phyloP scores from a whole-genome alignment of 371 early-diverging fungal genomes.

The Gilbertella persicaria region DNA sequence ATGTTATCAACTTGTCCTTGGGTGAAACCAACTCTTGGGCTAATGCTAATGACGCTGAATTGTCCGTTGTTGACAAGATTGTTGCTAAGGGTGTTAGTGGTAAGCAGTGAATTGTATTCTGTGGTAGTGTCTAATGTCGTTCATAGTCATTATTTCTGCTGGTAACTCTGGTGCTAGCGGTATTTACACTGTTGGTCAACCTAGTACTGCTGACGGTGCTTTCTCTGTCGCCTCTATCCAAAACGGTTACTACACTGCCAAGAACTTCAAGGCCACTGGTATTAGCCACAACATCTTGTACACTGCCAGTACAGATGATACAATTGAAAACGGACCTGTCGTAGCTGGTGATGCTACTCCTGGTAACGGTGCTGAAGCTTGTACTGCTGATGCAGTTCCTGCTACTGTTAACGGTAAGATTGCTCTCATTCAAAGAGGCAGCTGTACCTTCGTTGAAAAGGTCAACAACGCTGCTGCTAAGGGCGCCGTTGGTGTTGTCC shows the following conservation, averaged over 20 bases:
- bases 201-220: slow-evolving; percentile 51
- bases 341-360: slow-evolving; percentile 16
- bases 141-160: slow-evolving; percentile 54
- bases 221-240: slow-evolving; percentile 67
- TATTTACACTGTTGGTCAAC: slow-evolving; percentile 45
- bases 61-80: slow-evolving; percentile 28
- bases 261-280: slow-evolving; percentile 22
- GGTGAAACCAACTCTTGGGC: slow-evolving; percentile 64
- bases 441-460: slow-evolving; percentile 56
- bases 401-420: slow-evolving; percentile 43
- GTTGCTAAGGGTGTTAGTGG: slow-evolving; percentile 28
- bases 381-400: slow-evolving; percentile 18
- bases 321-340: slow-evolving; percentile 2
- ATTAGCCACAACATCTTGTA: slow-evolving; percentile 12
- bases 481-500: slow-evolving; percentile 56
- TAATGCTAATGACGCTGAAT: slow-evolving; percentile 30
- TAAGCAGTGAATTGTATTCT: background rate
- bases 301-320: slow-evolving; percentile 6
- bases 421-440: slow-evolving; percentile 54
- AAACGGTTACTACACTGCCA: slow-evolving; percentile 22
- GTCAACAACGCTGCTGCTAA: slow-evolving; percentile 38
- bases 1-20: slow-evolving; percentile 69
- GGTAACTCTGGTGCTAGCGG: slow-evolving; percentile 65
- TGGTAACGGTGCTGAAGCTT: slow-evolving; percentile 22
- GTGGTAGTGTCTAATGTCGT: background rate